Conservation (phyloP, 305 asterid species). For the Rubia tinctorum region DNA sequence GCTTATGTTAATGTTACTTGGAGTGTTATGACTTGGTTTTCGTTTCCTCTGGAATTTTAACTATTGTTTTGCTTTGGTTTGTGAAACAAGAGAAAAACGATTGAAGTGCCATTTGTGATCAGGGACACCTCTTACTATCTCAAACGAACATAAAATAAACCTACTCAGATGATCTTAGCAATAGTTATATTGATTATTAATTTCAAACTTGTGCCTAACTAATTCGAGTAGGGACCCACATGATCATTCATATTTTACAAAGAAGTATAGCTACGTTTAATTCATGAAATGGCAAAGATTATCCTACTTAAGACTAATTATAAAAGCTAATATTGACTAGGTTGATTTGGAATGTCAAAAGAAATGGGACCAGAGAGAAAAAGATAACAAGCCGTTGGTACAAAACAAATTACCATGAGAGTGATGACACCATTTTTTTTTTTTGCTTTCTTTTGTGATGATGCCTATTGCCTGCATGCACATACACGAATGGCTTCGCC, state of each 20-base stretch:
- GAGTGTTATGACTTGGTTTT: not conserved
- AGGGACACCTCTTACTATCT: not conserved
- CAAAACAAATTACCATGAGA: slow-evolving; percentile 9
- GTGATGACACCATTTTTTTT: no score
- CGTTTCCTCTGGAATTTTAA: not conserved
- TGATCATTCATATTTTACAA: not conserved
- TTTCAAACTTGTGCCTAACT: not conserved
- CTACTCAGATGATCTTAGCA: slow-evolving; percentile 1
- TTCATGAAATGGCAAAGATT: not conserved
- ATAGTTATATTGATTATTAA: not conserved
- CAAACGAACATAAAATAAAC: not conserved
- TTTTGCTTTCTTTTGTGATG: not conserved
- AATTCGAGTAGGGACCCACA: slow-evolving; percentile 6
- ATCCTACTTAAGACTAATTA: not conserved
- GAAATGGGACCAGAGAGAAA: slow-evolving; percentile 2
- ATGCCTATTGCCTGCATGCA: not conserved
- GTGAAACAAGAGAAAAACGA: slow-evolving; percentile 1
- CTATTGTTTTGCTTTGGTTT: not conserved
- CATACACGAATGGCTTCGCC: not conserved
- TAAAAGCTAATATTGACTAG: not conserved
- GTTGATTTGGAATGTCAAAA: not conserved
- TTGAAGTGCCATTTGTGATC: not conserved
- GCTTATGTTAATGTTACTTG: no score
- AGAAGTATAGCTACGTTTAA: not conserved
- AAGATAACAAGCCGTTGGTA: slow-evolving; percentile 22